Evolutionary conservation across 495 filamentous ascomycete genomes (phyloP).

Genomic region (Neurospora sp.): DNA sequence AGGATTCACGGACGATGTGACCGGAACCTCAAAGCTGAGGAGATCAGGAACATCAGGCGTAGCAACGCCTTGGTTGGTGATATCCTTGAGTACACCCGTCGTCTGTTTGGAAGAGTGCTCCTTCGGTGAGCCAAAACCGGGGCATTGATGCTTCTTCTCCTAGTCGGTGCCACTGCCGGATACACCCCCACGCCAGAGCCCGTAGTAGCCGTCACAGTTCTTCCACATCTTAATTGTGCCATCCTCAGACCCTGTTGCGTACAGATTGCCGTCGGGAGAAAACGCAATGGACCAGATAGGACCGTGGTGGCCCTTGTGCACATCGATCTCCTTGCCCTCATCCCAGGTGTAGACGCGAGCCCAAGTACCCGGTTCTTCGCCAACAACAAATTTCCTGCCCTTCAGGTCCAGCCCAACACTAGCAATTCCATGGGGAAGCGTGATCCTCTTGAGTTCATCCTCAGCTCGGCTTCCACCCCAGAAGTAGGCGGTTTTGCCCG

Average conservation of each 20-base stretch:
- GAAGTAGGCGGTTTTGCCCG: conserved; percentile 86
- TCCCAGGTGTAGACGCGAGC: conserved; percentile 85
- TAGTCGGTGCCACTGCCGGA: conserved; percentile 22
- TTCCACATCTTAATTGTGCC: conserved; percentile 90
- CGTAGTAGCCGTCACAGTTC: conserved; percentile 47
- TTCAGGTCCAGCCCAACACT: conserved; percentile 79
- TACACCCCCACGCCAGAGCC: conserved; percentile 38
- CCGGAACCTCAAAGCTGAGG: conserved; percentile 5
- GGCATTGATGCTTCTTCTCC: conserved; percentile 11
- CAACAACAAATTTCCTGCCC: conserved; percentile 74
- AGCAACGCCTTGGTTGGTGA: background rate
- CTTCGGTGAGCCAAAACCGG: conserved; percentile 6
- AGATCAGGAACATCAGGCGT: background rate
- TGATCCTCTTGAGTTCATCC: conserved; percentile 63
- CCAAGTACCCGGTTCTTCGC: conserved; percentile 86
- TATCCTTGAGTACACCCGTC: background rate
- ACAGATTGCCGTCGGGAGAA: conserved; percentile 88
- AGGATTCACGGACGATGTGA: background rate
- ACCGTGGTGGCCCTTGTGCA: conserved; percentile 95
- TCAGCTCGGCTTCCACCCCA: conserved; percentile 69
- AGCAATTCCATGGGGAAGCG: conserved; percentile 73
- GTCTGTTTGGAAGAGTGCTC: background rate
- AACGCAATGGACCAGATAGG: conserved; percentile 93
- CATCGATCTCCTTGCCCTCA: conserved; percentile 68
- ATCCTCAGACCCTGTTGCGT: conserved; percentile 93